phyloP scores from a whole-genome alignment of 2,329 filamentous ascomycete genomes.

The Hymenoscyphus fructigenus region DNA sequence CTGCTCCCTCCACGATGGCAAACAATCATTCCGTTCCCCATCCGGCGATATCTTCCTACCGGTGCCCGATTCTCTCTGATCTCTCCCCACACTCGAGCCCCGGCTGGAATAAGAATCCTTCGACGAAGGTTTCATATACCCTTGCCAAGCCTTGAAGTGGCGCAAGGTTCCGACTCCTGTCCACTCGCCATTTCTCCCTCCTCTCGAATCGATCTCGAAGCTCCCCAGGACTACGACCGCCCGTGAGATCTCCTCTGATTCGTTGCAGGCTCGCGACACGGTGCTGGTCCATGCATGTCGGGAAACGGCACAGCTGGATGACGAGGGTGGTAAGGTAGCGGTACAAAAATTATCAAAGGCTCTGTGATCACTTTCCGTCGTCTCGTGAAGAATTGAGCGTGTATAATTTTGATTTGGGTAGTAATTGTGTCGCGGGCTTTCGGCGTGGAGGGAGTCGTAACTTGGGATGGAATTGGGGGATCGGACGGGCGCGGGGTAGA shows the following conservation, averaged over 20 bases:
- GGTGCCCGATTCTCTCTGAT: not conserved
- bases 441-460: not conserved
- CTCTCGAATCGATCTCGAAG: not conserved
- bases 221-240: constrained; percentile 5
- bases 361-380: not conserved
- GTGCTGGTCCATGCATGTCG: constrained; percentile 1
- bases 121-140: constrained; percentile 9
- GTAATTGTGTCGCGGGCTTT: not conserved
- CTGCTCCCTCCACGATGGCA: constrained; percentile 11
- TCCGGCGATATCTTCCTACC: not conserved
- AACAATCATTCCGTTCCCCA: not conserved
- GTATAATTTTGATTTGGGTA: not conserved
- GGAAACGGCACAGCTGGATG: not conserved
- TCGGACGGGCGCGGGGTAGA: constrained; percentile 8
- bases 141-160: constrained; percentile 11
- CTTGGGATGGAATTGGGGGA: constrained; percentile 5
- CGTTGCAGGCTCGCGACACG: constrained; percentile 6
- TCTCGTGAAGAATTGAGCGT: not conserved
- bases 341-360: constrained; percentile 11
- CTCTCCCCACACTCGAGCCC: not conserved
- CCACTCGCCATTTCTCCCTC: not conserved
- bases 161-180: constrained; percentile 7
- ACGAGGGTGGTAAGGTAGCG: constrained; percentile 7
- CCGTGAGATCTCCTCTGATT: constrained; percentile 9
- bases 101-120: not conserved